Evolutionary conservation across 2,329 filamentous ascomycete species (phyloP).

Genomic region (Ramularia endophylla): DNA sequence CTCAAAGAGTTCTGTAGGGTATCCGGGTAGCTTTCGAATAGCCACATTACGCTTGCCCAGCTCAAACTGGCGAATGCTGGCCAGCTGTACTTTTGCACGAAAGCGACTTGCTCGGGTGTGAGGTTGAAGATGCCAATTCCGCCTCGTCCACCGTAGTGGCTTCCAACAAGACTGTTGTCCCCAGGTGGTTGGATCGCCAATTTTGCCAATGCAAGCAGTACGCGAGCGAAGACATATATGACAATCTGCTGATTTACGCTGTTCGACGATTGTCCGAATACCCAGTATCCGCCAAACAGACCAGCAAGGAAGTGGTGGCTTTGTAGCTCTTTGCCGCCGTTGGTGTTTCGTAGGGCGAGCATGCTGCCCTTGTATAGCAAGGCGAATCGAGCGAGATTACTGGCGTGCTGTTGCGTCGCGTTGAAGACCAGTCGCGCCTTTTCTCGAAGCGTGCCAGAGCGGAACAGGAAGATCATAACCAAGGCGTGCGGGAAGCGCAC

Average conservation of each 20-base stretch:
- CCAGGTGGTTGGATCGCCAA: constrained; percentile 63
- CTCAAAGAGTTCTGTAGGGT: constrained; percentile 85
- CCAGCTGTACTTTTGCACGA: constrained; percentile 65
- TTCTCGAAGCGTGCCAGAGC: constrained; percentile 72
- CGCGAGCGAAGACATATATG: constrained; percentile 93
- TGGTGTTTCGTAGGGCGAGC: constrained; percentile 58
- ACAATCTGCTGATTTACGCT: constrained; percentile 95
- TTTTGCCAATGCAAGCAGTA: constrained; percentile 76
- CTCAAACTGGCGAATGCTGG: constrained; percentile 84
- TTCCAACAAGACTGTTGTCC: constrained; percentile 33
- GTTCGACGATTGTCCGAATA: constrained; percentile 69
- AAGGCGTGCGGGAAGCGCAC: constrained; percentile 97
- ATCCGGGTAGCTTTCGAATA: constrained; percentile 89
- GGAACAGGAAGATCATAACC: constrained; percentile 97
- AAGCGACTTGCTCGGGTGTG: constrained; percentile 33
- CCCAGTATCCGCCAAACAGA: constrained; percentile 81
- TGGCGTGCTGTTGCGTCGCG: constrained; percentile 84
- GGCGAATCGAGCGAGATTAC: constrained; percentile 87
- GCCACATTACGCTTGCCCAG: constrained; percentile 92
- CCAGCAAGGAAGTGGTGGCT: constrained; percentile 85
- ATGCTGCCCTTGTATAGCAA: constrained; percentile 82
- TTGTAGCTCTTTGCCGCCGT: constrained; percentile 55
- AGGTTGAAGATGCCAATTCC: constrained; percentile 39
- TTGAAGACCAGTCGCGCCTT: constrained; percentile 73
- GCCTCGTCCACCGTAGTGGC: constrained; percentile 34